Evolutionary conservation across 129 eudicot species (phyloP).

Genomic region (Artemisia argyi): DNA sequence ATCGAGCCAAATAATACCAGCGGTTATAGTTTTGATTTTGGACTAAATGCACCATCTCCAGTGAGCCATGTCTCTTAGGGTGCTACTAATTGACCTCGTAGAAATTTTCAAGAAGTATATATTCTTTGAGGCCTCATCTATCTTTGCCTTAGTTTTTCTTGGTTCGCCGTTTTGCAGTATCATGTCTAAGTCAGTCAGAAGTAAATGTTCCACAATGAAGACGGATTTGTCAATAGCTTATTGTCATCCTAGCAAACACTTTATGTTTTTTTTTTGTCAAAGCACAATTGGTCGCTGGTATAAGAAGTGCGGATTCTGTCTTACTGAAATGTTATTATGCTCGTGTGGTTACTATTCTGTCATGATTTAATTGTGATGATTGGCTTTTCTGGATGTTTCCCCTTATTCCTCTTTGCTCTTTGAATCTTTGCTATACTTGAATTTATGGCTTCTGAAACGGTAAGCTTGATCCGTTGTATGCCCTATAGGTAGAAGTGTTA

Average conservation of each 20-base stretch:
- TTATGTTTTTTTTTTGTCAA: too few relatives aligned
- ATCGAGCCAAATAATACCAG: neutral
- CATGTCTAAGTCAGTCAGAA: too few relatives aligned
- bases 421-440: constrained; percentile 29
- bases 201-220: too few relatives aligned
- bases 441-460: constrained; percentile 20
- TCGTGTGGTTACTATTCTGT: constrained; percentile 40
- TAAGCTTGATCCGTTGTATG: constrained; percentile 22
- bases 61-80: too few relatives aligned
- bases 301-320: constrained; percentile 31
- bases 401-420: constrained; percentile 28
- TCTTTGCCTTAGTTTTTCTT: too few relatives aligned
- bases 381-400: constrained; percentile 28
- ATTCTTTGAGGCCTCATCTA: too few relatives aligned
- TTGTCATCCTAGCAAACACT: too few relatives aligned
- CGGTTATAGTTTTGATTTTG: neutral
- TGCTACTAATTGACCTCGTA: too few relatives aligned
- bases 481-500: neutral
- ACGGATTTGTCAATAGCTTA: too few relatives aligned
- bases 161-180: too few relatives aligned
- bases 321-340: constrained; percentile 31
- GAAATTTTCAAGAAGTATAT: too few relatives aligned
- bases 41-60: neutral
- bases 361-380: constrained; percentile 26
- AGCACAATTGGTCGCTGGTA: too few relatives aligned